phyloP scores from a whole-genome alignment of 2,329 filamentous ascomycete species.

The Fonsecaea multimorphosa region DNA sequence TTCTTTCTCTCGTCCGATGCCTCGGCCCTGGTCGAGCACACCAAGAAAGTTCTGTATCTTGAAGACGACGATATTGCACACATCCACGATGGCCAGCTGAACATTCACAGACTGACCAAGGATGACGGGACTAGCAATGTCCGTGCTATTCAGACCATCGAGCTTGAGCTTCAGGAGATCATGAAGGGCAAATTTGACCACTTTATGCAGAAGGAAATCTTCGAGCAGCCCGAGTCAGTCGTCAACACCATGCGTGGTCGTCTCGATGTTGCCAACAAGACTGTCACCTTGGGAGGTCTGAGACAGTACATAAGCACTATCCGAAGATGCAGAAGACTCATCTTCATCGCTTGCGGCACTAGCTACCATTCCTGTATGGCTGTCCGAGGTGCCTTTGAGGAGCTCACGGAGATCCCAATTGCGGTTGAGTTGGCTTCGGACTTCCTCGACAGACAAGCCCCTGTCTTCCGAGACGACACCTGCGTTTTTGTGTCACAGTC shows the following conservation, averaged over 20 bases:
- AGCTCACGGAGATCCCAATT: slow-evolving; percentile 97
- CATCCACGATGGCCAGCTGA: slow-evolving; percentile 97
- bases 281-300: slow-evolving; percentile 91
- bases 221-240: slow-evolving; percentile 98
- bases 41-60: slow-evolving; percentile 99
- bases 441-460: slow-evolving; percentile 94
- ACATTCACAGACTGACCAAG: slow-evolving; percentile 98
- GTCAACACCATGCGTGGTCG: slow-evolving; percentile 99
- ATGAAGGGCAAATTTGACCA: slow-evolving; percentile 99
- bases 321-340: slow-evolving; percentile 93
- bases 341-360: slow-evolving; percentile 98
- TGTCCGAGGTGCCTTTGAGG: slow-evolving; percentile 95
- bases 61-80: slow-evolving; percentile 99
- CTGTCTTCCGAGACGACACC: slow-evolving; percentile 98
- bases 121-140: slow-evolving; percentile 96
- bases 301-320: slow-evolving; percentile 97
- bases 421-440: slow-evolving; percentile 96
- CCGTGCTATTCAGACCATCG: slow-evolving; percentile 95
- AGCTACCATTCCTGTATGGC: slow-evolving; percentile 99
- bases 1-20: slow-evolving; percentile 99
- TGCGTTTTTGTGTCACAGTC: slow-evolving; percentile 99
- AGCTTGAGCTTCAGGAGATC: slow-evolving; percentile 99
- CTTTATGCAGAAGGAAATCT: slow-evolving; percentile 99
- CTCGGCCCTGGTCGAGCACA: slow-evolving; percentile 98
- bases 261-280: slow-evolving; percentile 90